Percentiles rank a stretch among this genome's conserved stretches.
Conservation (phyloP, 441 rosid species). For the Erodium chrysanthum region DNA sequence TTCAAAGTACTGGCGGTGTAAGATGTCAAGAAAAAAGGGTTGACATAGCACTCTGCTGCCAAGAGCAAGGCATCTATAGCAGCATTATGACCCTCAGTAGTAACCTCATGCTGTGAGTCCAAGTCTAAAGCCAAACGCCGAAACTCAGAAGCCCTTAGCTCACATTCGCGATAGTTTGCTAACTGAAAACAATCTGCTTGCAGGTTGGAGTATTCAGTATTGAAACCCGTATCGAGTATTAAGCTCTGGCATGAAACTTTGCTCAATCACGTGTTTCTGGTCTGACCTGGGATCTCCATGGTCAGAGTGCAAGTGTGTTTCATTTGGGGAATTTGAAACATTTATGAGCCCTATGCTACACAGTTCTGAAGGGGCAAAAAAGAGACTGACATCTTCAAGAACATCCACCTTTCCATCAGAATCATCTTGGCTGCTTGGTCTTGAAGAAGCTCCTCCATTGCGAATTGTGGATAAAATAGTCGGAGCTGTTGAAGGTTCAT, state of each 20-base stretch:
- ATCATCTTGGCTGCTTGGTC: constrained; percentile 37
- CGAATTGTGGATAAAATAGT: constrained; percentile 21
- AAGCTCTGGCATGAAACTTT: constrained; percentile 29
- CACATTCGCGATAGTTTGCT: constrained; percentile 53
- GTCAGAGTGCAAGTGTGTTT: constrained; percentile 25
- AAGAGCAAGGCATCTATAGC: constrained; percentile 73
- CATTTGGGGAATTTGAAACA: constrained; percentile 29
- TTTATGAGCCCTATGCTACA: constrained; percentile 36
- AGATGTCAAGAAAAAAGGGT: constrained; percentile 64
- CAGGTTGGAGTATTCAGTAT: constrained; percentile 50
- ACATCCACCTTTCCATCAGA: constrained; percentile 47
- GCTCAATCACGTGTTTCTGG: constrained; percentile 27
- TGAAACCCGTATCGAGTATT: constrained; percentile 44
- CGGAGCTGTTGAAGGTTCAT: constrained; percentile 27
- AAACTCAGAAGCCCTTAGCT: constrained; percentile 75
- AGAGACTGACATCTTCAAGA: constrained; percentile 47
- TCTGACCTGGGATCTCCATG: constrained; percentile 31
- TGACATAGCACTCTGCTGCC: constrained; percentile 87
- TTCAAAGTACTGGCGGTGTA: constrained; percentile 31
- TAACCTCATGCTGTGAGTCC: constrained; percentile 39
- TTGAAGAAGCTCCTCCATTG: constrained; percentile 26
- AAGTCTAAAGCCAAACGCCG: constrained; percentile 65
- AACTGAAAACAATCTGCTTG: constrained; percentile 65
- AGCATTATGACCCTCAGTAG: constrained; percentile 69
- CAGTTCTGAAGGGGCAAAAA: constrained; percentile 62